phyloP scores from a whole-genome alignment of 2,329 filamentous ascomycete genomes.

The Sporothrix protearum region DNA sequence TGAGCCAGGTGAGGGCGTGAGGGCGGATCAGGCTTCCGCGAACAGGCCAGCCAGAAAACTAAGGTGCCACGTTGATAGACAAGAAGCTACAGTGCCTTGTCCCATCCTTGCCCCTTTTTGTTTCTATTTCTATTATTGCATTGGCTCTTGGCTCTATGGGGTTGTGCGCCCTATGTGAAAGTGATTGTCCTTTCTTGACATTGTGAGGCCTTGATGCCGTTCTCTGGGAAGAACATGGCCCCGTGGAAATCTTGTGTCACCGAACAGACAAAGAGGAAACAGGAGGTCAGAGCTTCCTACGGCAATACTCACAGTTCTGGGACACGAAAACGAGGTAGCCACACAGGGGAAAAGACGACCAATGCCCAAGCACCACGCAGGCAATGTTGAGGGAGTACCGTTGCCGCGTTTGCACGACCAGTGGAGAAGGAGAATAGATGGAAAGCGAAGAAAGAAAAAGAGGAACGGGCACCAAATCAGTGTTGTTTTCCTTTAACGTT shows the following conservation, averaged over 20 bases:
- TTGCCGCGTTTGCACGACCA: constrained; percentile 7
- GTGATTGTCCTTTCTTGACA: too few species aligned
- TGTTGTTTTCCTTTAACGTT: too few species aligned
- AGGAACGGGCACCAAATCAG: not conserved
- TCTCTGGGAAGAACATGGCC: not conserved
- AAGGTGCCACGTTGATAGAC: not conserved
- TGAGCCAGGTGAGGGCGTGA: not conserved
- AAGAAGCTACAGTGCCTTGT: not conserved
- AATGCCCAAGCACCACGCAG: constrained; percentile 11
- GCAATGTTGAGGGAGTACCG: not conserved
- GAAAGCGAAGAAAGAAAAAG: not conserved
- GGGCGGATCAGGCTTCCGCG: not conserved
- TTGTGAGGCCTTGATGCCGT: not conserved
- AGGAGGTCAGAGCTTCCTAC: not conserved
- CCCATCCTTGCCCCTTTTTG: not conserved
- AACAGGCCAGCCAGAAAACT: not conserved
- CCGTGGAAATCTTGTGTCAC: not conserved
- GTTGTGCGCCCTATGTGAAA: not conserved
- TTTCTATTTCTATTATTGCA: not conserved
- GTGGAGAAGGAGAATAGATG: not conserved
- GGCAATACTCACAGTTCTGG: not conserved
- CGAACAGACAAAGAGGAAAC: not conserved
- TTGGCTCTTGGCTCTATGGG: not conserved
- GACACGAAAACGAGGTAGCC: not conserved
- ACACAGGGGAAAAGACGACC: not conserved